Base-by-base conservation (phyloP, 2,329 filamentous ascomycete species). In the Orbilia brochopaga region DNA sequence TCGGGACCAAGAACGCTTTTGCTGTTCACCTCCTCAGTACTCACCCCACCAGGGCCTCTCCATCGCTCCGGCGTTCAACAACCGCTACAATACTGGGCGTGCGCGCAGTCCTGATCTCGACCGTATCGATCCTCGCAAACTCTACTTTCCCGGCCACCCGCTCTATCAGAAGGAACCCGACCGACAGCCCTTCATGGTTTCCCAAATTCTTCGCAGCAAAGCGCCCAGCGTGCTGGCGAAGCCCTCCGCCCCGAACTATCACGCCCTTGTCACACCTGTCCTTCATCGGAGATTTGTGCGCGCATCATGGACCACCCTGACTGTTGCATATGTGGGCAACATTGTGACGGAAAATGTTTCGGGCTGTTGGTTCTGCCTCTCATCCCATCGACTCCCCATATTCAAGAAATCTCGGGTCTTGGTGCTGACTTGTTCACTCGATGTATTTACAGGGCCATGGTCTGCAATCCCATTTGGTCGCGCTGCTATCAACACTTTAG, bases 281-380 rank as follows among this genome's bases (percentile, higher is more conserved):
- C 55, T 77, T 2, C 76, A 77, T 37, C 74, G 75, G 37, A 73
- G 75, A 61, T 77, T 76, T 62, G 75, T 74, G 19, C 59, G 73
- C 37, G 74, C 75, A 46, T 77, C 74, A 59, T 40, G 70, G 42
- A 67, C 74, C 27, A 73, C 73, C 10, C 60, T 75, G 35, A 66
- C 54, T 30, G 66, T 75, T 35, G 75, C 74, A 42, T 77, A 76
- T 51, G 53, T 74, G 21, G 74, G 74, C 53, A 72, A 75, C 55
- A 75, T 76, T 44, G 51, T 77, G 37, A 75, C 76, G 61, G 75
- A 74, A 13, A 76, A 69, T 53, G 73, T 75, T 59, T 75, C 74
- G 13, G 73, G 56, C 40, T 73, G 76, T 77, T 62, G 44, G 75
- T 69, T 4, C 56, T n/a, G n/a, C n/a, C 37, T 46, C 24, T 6